Conservation (phyloP, 306 rosid species). For the Citrullus colocynthis region DNA sequence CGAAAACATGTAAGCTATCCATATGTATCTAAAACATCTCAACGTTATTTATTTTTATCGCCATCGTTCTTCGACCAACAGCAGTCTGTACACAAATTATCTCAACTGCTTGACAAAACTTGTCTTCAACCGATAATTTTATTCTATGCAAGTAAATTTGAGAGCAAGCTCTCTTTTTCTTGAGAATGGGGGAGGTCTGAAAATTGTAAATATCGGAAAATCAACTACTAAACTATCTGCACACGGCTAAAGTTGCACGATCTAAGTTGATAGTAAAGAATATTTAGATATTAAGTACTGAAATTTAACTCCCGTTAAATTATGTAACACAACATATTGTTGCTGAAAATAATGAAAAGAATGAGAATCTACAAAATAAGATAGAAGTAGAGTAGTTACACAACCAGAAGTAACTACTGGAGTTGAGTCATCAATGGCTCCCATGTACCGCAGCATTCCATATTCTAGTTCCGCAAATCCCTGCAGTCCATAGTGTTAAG, state of each 20-base stretch:
- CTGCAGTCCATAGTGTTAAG: conserved; percentile 20
- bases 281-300: neutral
- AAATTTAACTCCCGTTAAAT: neutral
- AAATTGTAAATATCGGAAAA: neutral
- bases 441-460: conserved; percentile 79
- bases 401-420: conserved; percentile 75
- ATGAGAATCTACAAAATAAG: neutral
- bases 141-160: neutral
- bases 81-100: neutral
- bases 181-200: neutral
- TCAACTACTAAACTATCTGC: neutral
- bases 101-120: neutral
- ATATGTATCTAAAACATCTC: neutral
- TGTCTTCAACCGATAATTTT: neutral
- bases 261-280: neutral
- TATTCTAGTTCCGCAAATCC: conserved; percentile 94
- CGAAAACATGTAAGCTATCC: neutral
- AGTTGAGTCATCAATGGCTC: conserved; percentile 72
- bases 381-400: neutral
- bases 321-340: neutral
- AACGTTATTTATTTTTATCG: neutral
- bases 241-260: neutral
- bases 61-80: neutral
- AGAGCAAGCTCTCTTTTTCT: neutral
- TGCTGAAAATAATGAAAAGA: neutral